phyloP scores from a whole-genome alignment of 2,329 filamentous ascomycete genomes.

The Talaromyces sp. region DNA sequence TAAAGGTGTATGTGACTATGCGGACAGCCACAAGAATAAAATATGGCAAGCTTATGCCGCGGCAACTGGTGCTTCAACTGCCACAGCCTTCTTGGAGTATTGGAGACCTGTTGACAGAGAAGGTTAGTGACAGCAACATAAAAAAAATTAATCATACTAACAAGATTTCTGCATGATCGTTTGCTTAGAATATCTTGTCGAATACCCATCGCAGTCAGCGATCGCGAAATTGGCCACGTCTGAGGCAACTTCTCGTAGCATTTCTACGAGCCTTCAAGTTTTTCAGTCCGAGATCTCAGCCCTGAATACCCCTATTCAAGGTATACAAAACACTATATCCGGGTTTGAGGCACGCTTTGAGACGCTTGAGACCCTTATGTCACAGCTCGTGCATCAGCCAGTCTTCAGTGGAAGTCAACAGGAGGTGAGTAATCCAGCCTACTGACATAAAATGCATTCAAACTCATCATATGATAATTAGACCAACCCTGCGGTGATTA shows the following conservation, averaged over 20 bases:
- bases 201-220: not conserved
- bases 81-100: conserved; percentile 2
- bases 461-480: not conserved
- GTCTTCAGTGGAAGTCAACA: not conserved
- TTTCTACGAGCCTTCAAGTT: not conserved
- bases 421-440: not conserved
- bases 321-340: not conserved
- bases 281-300: not conserved
- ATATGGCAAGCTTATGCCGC: not conserved
- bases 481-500: not conserved
- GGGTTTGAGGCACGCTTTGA: not conserved
- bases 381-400: not conserved
- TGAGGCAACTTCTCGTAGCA: not conserved
- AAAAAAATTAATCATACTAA: not conserved
- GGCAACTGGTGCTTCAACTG: not conserved
- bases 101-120: not conserved
- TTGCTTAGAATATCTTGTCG: not conserved
- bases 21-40: conserved; percentile 7
- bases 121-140: not conserved
- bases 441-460: not conserved
- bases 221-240: not conserved
- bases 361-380: not conserved
- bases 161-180: not conserved
- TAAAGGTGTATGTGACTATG: conserved; percentile 7
- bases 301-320: not conserved